Evolutionary conservation across 805 yeast species (phyloP), one percentile per base, ranked within the genome.

Genomic region (Ogataea glucozyma): DNA sequence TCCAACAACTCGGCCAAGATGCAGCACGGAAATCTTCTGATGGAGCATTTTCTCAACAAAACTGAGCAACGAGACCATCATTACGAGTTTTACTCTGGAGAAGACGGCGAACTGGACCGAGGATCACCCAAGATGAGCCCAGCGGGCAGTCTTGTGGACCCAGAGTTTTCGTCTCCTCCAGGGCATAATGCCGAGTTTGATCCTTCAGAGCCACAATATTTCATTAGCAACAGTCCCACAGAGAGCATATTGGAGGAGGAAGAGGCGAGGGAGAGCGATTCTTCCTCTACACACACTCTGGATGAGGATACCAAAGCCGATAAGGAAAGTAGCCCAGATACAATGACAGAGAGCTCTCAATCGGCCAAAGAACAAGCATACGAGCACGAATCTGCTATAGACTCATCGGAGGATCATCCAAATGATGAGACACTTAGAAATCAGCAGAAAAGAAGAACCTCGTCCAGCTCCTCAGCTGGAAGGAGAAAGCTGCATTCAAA

Each of bases 201-300:
- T 61, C 97, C 97, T 0, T 80, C 89, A 12, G 97, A 89, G 58
- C 97, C 97, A 0, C 97, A 89, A 57, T 88, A 77, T 57, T 89
- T 89, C 64, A 83, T 90, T 4, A 56, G 61, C 26, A 33, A 46
- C n/a, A 64, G 66, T 44, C 66, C 67, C 5, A 48, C 65, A 3
- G 61, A 61, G 52, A 66, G 56, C 40, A 50, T 48, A 8, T 43
- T 52, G 29, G 65, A 60, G 14, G 55, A 53, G 38, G 52, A 47
- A 31, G 46, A 38, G 26, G 48, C 33, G 21, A 24, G 46, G 10
- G 41, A 41, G 16, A 37, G 23, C 19, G 33, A 18, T 10, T 23
- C 10, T 12, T 17, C 21, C n/a, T 31, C 35, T 12, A 5, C 16
- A n/a, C n/a, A n/a, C n/a, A n/a, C n/a, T n/a, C n/a, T n/a, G 9